Evolutionary conservation across 305 asterid genomes (phyloP), one percentile per base, ranked within the genome.

Genomic region (Fraxinus platypoda): DNA sequence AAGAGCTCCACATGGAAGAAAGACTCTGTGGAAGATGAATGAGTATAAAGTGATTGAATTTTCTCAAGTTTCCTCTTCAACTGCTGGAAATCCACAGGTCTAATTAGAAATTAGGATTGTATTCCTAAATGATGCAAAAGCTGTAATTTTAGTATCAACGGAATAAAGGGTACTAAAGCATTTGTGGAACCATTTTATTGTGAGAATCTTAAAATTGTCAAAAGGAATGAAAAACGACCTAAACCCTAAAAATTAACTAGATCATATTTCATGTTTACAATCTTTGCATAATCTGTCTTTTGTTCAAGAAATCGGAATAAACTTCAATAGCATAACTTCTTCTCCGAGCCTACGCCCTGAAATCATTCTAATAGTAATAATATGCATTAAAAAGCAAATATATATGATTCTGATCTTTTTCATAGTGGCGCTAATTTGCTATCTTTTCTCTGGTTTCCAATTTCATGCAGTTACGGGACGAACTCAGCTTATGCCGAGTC

Each of bases 1-100:
- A 26, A 74, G 88, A 72, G 76, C 86, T 73, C 88, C 88, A 0
- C 6, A 46, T 25, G 88, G 84, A 1, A 76, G 62, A 17, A 86
- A 83, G 66, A 86, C 88, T 1, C 2, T 8, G 6, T 85, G 86
- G 88, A 85, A 85, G 82, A 82, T 85, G 86, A 85, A 76, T 38
- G 83, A 85, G 23, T 85, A 85, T 17, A 85, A 80, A 30, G 82
- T 80, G 11, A 71, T 57, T 25, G 80, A 54, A 11, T 46, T 12
- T 46, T 28, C 9, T 41, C 31, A 76, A 2, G 11, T 64, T 80
- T 71, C 82, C 12, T 81, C 83, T 2, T 79, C 84, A n/a, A 3
- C 72, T 26, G 17, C 31, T 52, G 21, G 77, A 30, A 76, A n/a
- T 75, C 76, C 81, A 54, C 43, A 37, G 85, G 87, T 81, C 19